A percentile compares a stretch with the other conserved stretches of the same genome.
Conservation (phyloP, 139 green algal species). For the Chloropicon primus region DNA sequence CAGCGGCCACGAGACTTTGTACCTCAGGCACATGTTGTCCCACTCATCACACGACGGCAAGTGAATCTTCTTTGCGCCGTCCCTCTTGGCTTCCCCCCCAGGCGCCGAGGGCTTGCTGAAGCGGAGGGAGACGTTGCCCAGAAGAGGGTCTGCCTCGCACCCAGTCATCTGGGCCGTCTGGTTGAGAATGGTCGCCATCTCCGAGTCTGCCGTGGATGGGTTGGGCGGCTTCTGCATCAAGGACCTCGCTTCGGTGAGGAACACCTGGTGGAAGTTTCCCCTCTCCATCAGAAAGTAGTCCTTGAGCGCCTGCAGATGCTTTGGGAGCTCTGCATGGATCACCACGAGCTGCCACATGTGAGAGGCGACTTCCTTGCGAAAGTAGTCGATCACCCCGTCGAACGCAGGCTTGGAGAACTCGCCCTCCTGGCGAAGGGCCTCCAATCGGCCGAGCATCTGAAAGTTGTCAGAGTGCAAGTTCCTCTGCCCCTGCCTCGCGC, state of each 20-base stretch:
- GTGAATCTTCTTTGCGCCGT: background rate
- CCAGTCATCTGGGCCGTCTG: constrained; percentile 11
- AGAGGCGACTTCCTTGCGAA: background rate
- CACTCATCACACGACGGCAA: constrained; percentile 52
- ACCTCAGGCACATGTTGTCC: constrained; percentile 59
- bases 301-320: constrained; percentile 53
- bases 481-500: no score
- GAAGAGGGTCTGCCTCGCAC: background rate
- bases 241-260: constrained; percentile 49
- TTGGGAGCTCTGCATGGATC: constrained; percentile 44
- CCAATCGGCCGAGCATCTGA: no score
- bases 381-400: background rate
- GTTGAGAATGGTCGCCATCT: constrained; percentile 43
- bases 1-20: constrained; percentile 59
- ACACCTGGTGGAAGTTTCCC: constrained; percentile 68
- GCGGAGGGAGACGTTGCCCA: background rate
- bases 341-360: constrained; percentile 41
- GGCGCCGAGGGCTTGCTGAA: constrained; percentile 5
- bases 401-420: background rate
- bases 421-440: background rate
- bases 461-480: no score
- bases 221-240: constrained; percentile 42
- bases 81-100: background rate
- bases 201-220: constrained; percentile 35
- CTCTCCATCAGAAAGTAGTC: constrained; percentile 65